phyloP scores from a whole-genome alignment of 805 yeast genomes.

The Candida nitratophila region DNA sequence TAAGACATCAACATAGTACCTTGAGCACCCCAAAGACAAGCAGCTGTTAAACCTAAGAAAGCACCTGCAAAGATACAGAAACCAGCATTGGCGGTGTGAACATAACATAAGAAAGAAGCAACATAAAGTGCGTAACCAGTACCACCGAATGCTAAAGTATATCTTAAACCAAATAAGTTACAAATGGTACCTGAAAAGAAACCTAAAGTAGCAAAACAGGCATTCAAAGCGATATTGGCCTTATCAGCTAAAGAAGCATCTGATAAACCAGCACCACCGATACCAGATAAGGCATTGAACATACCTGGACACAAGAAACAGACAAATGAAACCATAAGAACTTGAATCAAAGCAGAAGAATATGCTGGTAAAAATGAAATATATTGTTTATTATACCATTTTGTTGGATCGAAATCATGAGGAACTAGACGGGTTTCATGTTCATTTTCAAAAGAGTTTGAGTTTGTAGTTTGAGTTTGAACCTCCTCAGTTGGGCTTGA shows the following conservation, averaged over 20 bases:
- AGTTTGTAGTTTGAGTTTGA: not conserved
- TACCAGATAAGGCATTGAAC: slow-evolving; percentile 44
- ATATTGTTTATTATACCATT: slow-evolving; percentile 33
- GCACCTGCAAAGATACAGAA: slow-evolving; percentile 47
- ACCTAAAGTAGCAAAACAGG: slow-evolving; percentile 51
- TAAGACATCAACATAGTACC: slow-evolving; percentile 52
- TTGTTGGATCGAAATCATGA: not conserved
- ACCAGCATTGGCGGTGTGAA: slow-evolving; percentile 39
- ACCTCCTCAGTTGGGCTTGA: not conserved
- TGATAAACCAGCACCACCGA: slow-evolving; percentile 39
- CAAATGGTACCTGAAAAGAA: slow-evolving; percentile 50
- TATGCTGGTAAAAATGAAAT: slow-evolving; percentile 27
- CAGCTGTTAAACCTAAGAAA: slow-evolving; percentile 48
- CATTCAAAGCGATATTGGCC: slow-evolving; percentile 45
- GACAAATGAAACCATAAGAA: slow-evolving; percentile 39
- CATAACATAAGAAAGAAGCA: slow-evolving; percentile 42
- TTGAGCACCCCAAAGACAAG: slow-evolving; percentile 53
- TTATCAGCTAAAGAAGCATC: slow-evolving; percentile 34
- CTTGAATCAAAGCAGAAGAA: slow-evolving; percentile 34
- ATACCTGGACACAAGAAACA: slow-evolving; percentile 44
- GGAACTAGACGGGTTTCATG: not conserved
- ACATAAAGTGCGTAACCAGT: slow-evolving; percentile 48
- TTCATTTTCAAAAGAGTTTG: not conserved
- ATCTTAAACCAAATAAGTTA: slow-evolving; percentile 40
- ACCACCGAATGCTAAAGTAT: slow-evolving; percentile 44